phyloP scores from a whole-genome alignment of 768 basidiomycete species.

The Boletellus sp. region DNA sequence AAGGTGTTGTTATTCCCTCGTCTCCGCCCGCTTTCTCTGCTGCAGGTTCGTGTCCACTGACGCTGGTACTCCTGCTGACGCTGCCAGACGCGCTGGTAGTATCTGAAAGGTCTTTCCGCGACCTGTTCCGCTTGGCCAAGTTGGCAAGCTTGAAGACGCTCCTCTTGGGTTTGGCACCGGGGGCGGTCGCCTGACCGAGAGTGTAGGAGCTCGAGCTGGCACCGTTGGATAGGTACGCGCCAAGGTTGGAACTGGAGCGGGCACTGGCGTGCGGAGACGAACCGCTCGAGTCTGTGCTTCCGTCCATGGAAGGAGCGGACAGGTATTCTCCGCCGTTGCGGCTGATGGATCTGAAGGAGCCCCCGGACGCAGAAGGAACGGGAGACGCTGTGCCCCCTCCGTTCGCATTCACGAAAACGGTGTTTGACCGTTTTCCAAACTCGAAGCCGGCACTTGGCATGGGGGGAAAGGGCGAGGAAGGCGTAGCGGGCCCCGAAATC shows the following conservation, averaged over 20 bases:
- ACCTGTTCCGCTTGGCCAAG: conserved; percentile 34
- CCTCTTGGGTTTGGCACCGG: conserved; percentile 24
- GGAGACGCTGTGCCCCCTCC: conserved; percentile 15
- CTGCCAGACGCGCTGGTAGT: conserved; percentile 12
- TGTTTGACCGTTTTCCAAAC: not conserved
- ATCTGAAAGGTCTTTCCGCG: conserved; percentile 27
- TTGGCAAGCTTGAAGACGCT: conserved; percentile 36
- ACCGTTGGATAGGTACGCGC: conserved; percentile 12
- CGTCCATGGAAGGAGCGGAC: conserved; percentile 18
- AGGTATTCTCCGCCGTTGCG: conserved; percentile 11
- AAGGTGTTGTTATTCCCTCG: conserved; percentile 62
- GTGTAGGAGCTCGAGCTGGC: conserved; percentile 18
- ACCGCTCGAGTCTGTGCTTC: conserved; percentile 25
- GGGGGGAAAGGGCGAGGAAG: conserved; percentile 13
- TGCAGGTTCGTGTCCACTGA: conserved; percentile 7
- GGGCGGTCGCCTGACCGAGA: conserved; percentile 1
- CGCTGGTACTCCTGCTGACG: conserved; percentile 10
- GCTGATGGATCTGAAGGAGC: conserved; percentile 16
- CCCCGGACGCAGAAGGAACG: conserved; percentile 15
- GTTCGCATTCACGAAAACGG: not conserved
- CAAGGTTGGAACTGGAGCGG: conserved; percentile 1
- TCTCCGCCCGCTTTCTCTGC: conserved; percentile 37
- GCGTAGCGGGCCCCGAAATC: conserved; percentile 17
- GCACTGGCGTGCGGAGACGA: conserved; percentile 14
- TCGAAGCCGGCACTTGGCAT: conserved; percentile 1